These are phyloP conservation scores for Salvia sclarea DNA, from an alignment of 305 asterid species.

Conservation along the genomic window DNA sequence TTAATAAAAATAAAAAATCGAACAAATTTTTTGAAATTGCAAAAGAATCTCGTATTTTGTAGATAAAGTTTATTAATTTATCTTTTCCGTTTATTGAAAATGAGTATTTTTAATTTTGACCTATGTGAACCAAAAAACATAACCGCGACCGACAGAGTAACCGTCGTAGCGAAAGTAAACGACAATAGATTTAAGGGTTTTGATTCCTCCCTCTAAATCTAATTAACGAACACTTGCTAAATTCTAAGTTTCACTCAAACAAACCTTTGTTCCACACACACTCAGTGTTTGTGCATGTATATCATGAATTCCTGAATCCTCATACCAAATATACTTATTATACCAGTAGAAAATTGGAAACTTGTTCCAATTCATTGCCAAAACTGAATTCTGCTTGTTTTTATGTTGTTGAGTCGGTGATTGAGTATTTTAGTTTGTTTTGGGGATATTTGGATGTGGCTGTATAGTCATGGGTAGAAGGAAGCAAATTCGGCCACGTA, in stretches of 20 bases:
- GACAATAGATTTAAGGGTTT: neutral
- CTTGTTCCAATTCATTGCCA: slow-evolving; percentile 16
- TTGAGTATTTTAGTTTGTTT: neutral
- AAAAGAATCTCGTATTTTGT: too few species aligned
- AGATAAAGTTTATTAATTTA: too few species aligned
- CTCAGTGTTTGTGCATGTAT: slow-evolving; percentile 1
- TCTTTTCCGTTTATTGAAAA: too few species aligned
- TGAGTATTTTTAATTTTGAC: too few species aligned
- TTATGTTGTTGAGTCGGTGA: slow-evolving; percentile 2
- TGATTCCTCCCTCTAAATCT: neutral
- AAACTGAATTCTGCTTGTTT: slow-evolving; percentile 14
- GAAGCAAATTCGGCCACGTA: slow-evolving; percentile 78
- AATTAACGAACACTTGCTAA: neutral
- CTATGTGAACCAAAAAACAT: too few species aligned
- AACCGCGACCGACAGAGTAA: slow-evolving; percentile 9
- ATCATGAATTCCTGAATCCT: neutral
- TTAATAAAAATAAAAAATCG: too few species aligned
- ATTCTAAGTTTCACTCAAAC: slow-evolving; percentile 30
- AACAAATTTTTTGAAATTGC: too few species aligned
- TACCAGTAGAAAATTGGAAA: neutral
- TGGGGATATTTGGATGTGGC: too few species aligned
- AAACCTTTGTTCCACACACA: neutral
- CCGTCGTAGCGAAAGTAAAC: slow-evolving; percentile 7
- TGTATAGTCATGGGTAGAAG: slow-evolving; percentile 68
- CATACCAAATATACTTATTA: neutral